These are phyloP conservation scores for Aspergillus ibericus DNA, from an alignment of 2,329 filamentous ascomycete genomes.

Conservation along the genomic window DNA sequence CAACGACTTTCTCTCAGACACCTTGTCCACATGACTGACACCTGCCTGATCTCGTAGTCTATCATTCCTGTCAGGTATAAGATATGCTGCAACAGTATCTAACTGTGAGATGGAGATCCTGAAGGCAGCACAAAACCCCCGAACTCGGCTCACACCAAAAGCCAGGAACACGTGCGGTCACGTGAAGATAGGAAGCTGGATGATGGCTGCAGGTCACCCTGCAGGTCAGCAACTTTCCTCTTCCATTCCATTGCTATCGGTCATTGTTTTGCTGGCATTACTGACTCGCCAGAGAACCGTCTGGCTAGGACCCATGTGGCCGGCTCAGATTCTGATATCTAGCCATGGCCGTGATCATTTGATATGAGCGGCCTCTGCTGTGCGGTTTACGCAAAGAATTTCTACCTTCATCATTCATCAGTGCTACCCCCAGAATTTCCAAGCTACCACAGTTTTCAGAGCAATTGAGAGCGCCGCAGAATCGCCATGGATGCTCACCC, in stretches of 20 bases:
- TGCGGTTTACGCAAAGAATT: not conserved
- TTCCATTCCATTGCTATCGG: not conserved
- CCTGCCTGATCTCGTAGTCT: no score
- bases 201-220: not conserved
- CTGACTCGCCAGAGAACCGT: not conserved
- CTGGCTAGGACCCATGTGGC: not conserved
- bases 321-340: not conserved
- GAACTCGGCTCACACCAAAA: not conserved
- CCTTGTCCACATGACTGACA: no score
- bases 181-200: not conserved
- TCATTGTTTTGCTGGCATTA: not conserved
- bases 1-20: no score
- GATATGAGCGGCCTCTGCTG: not conserved
- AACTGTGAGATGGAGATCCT: no score
- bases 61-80: not conserved
- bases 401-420: not conserved
- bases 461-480: not conserved
- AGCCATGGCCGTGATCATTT: not conserved
- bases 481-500: not conserved
- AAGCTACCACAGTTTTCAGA: not conserved
- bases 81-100: not conserved
- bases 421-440: accelerated
- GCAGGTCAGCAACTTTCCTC: not conserved
- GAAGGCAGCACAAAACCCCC: no score
- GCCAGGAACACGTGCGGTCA: not conserved